A percentile compares a stretch with the other conserved stretches of the same genome.
phyloP scores from a whole-genome alignment of 2,329 filamentous ascomycete species.

The Curvularia lunata region DNA sequence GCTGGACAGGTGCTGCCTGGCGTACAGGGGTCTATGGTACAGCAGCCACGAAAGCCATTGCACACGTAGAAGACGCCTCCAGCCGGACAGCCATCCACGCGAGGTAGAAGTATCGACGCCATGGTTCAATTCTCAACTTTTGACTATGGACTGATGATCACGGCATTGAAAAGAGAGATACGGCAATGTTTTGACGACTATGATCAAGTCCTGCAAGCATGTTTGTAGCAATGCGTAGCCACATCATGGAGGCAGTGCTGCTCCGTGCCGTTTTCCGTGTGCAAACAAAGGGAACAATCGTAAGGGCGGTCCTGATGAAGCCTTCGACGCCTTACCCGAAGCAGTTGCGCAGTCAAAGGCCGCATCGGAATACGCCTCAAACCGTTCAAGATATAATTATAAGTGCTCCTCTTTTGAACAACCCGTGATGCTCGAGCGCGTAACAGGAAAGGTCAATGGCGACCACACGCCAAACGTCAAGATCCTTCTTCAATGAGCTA shows the following conservation, averaged over 20 bases:
- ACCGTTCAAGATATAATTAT: background rate
- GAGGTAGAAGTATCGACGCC: constrained; percentile 11
- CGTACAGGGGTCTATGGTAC: constrained; percentile 33
- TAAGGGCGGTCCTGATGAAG: constrained; percentile 17
- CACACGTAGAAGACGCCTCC: constrained; percentile 34
- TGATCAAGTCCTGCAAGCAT: constrained; percentile 3
- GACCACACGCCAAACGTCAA: background rate
- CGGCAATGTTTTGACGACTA: background rate
- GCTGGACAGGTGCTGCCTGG: constrained; percentile 27
- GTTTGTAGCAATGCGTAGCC: constrained; percentile 10
- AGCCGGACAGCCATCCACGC: constrained; percentile 20
- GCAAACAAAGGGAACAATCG: constrained; percentile 23
- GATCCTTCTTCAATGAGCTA: background rate
- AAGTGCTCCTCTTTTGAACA: background rate
- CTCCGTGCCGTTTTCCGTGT: constrained; percentile 10
- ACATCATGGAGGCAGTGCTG: constrained; percentile 4
- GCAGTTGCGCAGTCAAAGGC: constrained; percentile 12
- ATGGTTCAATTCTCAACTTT: constrained; percentile 15
- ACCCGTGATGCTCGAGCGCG: background rate
- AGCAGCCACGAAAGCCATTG: constrained; percentile 33
- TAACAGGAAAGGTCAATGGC: background rate
- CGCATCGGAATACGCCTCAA: background rate
- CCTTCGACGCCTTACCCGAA: constrained; percentile 10
- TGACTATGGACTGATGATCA: background rate
- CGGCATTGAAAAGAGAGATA: background rate